These are phyloP conservation scores for Moesziomyces sp. DNA, from an alignment of 1,284 basidiomycete species.

Conservation along the genomic window DNA sequence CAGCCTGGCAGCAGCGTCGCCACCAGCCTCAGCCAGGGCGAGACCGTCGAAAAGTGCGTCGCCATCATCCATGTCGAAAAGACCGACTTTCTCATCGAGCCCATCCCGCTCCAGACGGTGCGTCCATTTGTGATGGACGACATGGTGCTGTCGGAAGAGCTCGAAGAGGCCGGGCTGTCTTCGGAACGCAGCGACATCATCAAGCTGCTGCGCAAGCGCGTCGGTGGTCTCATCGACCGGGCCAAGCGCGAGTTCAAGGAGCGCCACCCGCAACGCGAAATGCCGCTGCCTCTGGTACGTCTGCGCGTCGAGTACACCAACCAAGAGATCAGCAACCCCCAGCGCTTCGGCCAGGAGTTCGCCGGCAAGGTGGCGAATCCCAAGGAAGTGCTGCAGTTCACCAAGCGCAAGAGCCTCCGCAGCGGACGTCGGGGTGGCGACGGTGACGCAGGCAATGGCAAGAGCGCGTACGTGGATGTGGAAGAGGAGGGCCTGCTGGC, in stretches of 20 bases:
- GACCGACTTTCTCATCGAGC: slow-evolving; percentile 85
- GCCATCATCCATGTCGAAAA: slow-evolving; percentile 72
- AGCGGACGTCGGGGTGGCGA: slow-evolving; percentile 20
- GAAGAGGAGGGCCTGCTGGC: slow-evolving; percentile 47
- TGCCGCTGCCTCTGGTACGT: slow-evolving; percentile 81
- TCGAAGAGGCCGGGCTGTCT: slow-evolving; percentile 37
- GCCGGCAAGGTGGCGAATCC: slow-evolving; percentile 91
- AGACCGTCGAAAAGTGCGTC: slow-evolving; percentile 56
- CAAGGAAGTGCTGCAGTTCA: slow-evolving; percentile 89
- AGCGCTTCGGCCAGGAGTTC: slow-evolving; percentile 96
- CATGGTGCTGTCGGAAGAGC: slow-evolving; percentile 77
- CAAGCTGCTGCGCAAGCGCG: slow-evolving; percentile 50
- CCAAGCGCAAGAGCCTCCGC: slow-evolving; percentile 75
- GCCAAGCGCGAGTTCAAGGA: slow-evolving; percentile 83
- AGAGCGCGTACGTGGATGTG: slow-evolving; percentile 40
- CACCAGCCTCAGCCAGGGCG: slow-evolving; percentile 74
- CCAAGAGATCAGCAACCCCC: slow-evolving; percentile 76
- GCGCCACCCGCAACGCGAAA: slow-evolving; percentile 69
- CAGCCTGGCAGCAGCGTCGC: slow-evolving; percentile 97
- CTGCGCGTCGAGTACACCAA: slow-evolving; percentile 72
- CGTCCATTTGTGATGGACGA: slow-evolving; percentile 95
- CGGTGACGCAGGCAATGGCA: slow-evolving; percentile 2
- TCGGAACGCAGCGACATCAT: slow-evolving; percentile 50
- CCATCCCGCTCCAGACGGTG: slow-evolving; percentile 87
- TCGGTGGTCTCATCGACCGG: slow-evolving; percentile 74